Conservation (phyloP, 192 early-diverging fungal genomes). For the Backusella sp. region DNA sequence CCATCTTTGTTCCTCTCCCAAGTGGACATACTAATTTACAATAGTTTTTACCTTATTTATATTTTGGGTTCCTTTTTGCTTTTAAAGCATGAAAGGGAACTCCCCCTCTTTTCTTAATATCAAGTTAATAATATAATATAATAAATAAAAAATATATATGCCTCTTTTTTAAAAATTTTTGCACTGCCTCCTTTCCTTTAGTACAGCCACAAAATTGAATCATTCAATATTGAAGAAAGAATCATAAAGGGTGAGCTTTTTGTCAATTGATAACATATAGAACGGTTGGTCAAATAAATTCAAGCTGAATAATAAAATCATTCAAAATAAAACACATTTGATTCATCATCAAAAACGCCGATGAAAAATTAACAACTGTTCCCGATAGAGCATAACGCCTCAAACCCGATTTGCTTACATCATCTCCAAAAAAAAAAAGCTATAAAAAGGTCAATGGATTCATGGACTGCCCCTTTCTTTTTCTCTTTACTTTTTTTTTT, state of each 20-base stretch:
- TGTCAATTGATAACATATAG: too few species aligned
- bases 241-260: too few species aligned
- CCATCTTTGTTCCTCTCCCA: constrained; percentile 65
- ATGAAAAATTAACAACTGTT: neutral
- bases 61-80: neutral
- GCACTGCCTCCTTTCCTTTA: neutral
- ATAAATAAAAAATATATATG: neutral
- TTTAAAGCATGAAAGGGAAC: neutral
- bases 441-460: neutral
- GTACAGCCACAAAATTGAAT: neutral
- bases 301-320: too few species aligned
- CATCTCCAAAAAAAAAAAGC: neutral
- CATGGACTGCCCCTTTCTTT: neutral
- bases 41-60: neutral
- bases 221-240: too few species aligned
- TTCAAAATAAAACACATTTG: too few species aligned
- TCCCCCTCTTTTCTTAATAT: neutral
- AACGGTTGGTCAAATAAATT: too few species aligned
- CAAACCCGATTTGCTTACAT: neutral
- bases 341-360: neutral
- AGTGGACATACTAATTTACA: neutral
- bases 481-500: neutral
- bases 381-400: neutral
- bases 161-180: neutral
- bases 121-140: neutral